Conservation (phyloP, 2,329 filamentous ascomycete species). For the Plenodomus biglobosus region DNA sequence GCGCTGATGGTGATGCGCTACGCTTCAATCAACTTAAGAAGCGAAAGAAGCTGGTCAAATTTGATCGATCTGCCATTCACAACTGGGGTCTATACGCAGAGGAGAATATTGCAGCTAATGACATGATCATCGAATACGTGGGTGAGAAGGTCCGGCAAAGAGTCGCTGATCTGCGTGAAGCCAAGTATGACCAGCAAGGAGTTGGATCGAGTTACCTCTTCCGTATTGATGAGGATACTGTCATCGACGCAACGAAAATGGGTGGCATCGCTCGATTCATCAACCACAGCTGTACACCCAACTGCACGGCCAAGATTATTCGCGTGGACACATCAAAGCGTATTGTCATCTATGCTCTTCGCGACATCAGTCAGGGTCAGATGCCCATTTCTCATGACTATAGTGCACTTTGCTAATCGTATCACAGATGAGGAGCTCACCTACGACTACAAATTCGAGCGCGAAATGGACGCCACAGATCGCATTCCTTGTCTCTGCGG, state of each 20-base stretch:
- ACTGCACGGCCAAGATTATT: conserved; percentile 99
- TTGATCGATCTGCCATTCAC: conserved; percentile 95
- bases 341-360: conserved; percentile 97
- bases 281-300: conserved; percentile 97
- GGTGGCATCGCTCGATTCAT: conserved; percentile 98
- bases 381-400: conserved; percentile 25
- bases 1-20: conserved; percentile 81
- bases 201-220: conserved; percentile 98
- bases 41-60: conserved; percentile 98
- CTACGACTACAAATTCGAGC: conserved; percentile 99
- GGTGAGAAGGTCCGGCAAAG: conserved; percentile 96
- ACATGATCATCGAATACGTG: conserved; percentile 99
- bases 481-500: conserved; percentile 97
- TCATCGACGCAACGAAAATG: conserved; percentile 97
- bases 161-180: conserved; percentile 94
- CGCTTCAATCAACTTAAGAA: conserved; percentile 99
- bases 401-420: conserved; percentile 25
- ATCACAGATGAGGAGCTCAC: conserved; percentile 90
- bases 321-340: conserved; percentile 97
- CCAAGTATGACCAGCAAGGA: conserved; percentile 89
- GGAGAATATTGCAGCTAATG: conserved; percentile 94
- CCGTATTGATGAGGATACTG: conserved; percentile 95
- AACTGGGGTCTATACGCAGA: conserved; percentile 98
- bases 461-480: conserved; percentile 90
- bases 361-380: conserved; percentile 93